Evolutionary conservation across 805 yeast species (phyloP), one percentile per base, ranked within the genome.

Genomic region (Ogataea thermomethanolica): DNA sequence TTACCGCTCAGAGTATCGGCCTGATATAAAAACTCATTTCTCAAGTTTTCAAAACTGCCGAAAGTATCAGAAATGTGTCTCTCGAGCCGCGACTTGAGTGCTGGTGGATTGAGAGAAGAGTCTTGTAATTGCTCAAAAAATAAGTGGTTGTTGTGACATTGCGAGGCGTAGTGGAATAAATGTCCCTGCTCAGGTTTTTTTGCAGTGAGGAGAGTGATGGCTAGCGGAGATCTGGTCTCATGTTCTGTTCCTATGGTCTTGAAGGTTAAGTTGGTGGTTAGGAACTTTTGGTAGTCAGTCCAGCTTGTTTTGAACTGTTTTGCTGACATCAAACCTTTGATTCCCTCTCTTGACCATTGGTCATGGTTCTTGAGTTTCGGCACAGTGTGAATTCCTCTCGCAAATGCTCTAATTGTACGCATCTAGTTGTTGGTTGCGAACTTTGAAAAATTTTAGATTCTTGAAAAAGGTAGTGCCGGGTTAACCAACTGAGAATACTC

Each of bases 111-210:
- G 24, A 51, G 15, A 43, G 49, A 29, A 11, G 42, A 30, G 45
- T 52, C 56, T 33, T 44, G 57, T 37, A 81, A 65, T 55, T 84
- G 84, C 60, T 83, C 78, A 56, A 89, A 80, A 54, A 84, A 88
- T 36, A 93, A 72, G 65, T 91, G 99, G 67, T 93, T 93, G 66
- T 89, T 90, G 67, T 85, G 91, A 2, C 89, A 81, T 59, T 85
- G 95, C 4, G 96, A 85, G 3, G 98, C 97, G 56, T 74, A 78
- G 65, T 90, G 93, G 71, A 82, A 90, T n/a, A 77, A 63, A 40
- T 77, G 76, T 25, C 89, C 81, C 53, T 77, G 76, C 23, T 79
- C 76, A 23, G 84, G 70, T 47, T 78, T 76, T 53, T 76, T 74
- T 3, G 89, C 83, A 1, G 93, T 78, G 49, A 79, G 74, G 44